Evolutionary conservation across 2,329 filamentous ascomycete genomes (phyloP).

Genomic region (Colletotrichum tofieldiae): DNA sequence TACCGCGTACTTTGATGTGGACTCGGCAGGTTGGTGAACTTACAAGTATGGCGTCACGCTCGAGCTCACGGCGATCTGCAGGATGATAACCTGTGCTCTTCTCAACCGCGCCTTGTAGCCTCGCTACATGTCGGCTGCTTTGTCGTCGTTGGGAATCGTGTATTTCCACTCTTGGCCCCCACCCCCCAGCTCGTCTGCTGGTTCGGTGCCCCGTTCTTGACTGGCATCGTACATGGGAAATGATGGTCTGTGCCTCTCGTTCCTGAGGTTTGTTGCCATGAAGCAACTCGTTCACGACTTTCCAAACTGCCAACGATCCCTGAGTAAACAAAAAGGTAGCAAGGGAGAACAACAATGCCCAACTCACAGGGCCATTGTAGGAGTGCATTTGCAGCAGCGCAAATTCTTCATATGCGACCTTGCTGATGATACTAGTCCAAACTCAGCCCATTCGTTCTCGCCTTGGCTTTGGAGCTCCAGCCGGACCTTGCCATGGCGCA

Average conservation of each 20-base stretch:
- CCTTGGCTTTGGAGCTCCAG: not conserved
- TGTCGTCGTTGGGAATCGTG: not conserved
- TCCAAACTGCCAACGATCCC: not conserved
- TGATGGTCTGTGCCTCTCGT: not conserved
- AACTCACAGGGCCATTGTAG: not conserved
- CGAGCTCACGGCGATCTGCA: not conserved
- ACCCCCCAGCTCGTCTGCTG: not conserved
- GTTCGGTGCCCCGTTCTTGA: not conserved
- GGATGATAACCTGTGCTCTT: too few species aligned
- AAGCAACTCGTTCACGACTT: not conserved
- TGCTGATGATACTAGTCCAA: not conserved
- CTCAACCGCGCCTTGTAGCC: not conserved
- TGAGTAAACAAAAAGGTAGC: not conserved
- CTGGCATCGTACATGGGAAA: not conserved
- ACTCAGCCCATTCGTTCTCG: too few species aligned
- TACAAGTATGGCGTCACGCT: not conserved
- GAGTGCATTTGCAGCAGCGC: constrained; percentile 1
- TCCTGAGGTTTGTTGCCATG: not conserved
- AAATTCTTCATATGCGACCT: not conserved
- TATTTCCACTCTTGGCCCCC: not conserved
- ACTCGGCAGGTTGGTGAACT: not conserved
- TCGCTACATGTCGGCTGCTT: not conserved
- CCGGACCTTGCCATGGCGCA: not conserved
- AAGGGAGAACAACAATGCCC: not conserved
- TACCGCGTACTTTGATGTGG: not conserved